Base-by-base conservation (phyloP, 2,329 filamentous ascomycete genomes). In the Exophiala sideris region DNA sequence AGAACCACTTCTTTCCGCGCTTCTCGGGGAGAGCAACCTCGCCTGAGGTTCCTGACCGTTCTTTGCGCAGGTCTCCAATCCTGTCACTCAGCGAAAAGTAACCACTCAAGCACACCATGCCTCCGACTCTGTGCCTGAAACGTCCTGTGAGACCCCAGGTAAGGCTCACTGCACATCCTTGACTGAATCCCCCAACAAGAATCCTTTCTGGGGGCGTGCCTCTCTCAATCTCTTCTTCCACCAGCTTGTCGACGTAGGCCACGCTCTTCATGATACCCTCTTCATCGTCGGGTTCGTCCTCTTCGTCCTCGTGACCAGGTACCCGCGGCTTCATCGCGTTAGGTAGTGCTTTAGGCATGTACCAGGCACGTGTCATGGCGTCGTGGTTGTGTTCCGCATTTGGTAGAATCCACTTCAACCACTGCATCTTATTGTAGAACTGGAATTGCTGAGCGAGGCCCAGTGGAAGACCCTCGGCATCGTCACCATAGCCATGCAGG, bases 361-460 rank as follows among this genome's bases (percentile, higher is more conserved):
- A 54, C 70, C 75, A 61, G 20, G 71, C 65, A n/a, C 50, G 54
- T 11, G 53, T 44, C 59, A 70, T 71, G 12, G 75, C 67, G 42
- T 78, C 74, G 52, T 68, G 71, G 60, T 78, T 73, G 36, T 75
- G 69, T 39, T 70, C 67, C 2, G 78, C 77, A 50, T 76, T 79
- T 11, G 79, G 77, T 24, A 80, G 70, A 38, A 79, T 66, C 77
- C 77, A 80, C 45, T 70, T 68, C 59, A 79, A 65, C 61, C 78
- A 70, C 0, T 75, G 70, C 4, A 80, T 68, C 64, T 79, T 80
- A 55, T 67, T 65, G 41, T 73, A 73, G 36, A 71, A 62, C 54
- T 78, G 76, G 60, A 79, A 79, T 58, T 78, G 76, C 24, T 72
- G 68, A 12, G 73, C 72, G 7, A 78, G 67, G 46, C 71, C 54